Percentiles rank a stretch among this genome's conserved stretches.
These are phyloP conservation scores for Dissophora globulifera DNA, from an alignment of 192 early-diverging fungal species.

Conservation along the genomic window DNA sequence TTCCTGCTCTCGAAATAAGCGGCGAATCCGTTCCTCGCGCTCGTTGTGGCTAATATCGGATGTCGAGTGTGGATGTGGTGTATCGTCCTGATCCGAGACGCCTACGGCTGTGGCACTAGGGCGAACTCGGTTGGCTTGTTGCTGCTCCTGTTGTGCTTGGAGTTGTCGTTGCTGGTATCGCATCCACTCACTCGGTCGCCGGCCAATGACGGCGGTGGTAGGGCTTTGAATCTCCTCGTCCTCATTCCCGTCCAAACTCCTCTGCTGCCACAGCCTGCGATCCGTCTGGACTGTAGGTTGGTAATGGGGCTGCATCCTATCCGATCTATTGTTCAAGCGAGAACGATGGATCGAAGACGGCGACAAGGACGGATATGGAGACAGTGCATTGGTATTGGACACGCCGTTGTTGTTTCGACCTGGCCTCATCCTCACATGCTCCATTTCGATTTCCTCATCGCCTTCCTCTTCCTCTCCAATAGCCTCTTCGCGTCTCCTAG, in stretches of 20 bases:
- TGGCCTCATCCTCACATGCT: constrained; percentile 16
- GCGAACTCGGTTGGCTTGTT: constrained; percentile 11
- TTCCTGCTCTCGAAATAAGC: constrained; percentile 35
- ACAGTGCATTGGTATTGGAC: background rate
- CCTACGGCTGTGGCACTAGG: background rate
- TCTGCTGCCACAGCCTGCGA: background rate
- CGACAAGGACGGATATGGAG: background rate
- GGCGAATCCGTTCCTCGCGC: constrained; percentile 39
- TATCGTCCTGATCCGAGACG: background rate
- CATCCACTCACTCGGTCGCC: constrained; percentile 52
- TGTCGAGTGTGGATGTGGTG: constrained; percentile 1
- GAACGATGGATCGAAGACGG: background rate
- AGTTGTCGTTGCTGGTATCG: constrained; percentile 44
- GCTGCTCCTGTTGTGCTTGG: constrained; percentile 31
- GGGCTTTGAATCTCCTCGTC: constrained; percentile 37
- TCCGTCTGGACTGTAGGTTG: constrained; percentile 5
- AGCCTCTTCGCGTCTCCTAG: constrained; percentile 23
- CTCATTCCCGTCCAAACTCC: constrained; percentile 6
- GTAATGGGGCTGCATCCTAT: background rate
- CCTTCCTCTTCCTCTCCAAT: constrained; percentile 36
- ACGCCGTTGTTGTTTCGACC: constrained; percentile 2
- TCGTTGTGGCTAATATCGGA: constrained; percentile 10
- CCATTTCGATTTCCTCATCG: constrained; percentile 49
- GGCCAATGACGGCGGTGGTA: constrained; percentile 38
- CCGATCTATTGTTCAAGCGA: constrained; percentile 6